Base-by-base conservation (phyloP, 2,329 filamentous ascomycete species). In the Pseudocercospora pini-densiflorae region DNA sequence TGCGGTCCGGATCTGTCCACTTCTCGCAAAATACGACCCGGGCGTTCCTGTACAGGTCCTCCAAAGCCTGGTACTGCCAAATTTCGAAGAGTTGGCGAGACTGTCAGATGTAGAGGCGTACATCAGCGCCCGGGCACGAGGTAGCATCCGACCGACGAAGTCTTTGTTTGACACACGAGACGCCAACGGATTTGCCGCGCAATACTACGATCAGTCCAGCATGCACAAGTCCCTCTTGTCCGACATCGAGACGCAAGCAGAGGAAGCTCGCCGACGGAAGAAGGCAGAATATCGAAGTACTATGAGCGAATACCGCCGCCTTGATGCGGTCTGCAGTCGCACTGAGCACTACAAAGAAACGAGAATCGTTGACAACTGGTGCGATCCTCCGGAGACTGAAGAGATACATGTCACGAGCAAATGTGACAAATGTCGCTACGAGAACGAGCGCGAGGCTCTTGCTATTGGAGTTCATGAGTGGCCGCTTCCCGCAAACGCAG, bases 1-100 rank as follows among this genome's bases (percentile, higher is more conserved):
- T 23, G 83, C 84, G 0, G 76, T 80, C 0, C 12, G 51, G 0
- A 67, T 67, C 0, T 87, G 80, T 57, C 83, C 84, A 0, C 73
- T 90, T 0, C 76, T 92, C 0, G 36, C 59, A 0, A 76, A 85
- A 0, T 88, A 84, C 57, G 79, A 84, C 16, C 86, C 88, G 0
- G 77, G 80, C 0, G 85, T 92, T 60, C 68, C 75, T 0, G 76
- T 84, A 0, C 78, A 83, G 3, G 72, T 85, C 0, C 76, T 92
- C 0, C 82, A 90, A 70, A 78, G 83, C 2, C 77, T 92, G 0
- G 84, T 87, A 5, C 69, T 91, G 0, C 76, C 83, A 0, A 76
- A 74, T 0, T 68, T 77, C 0, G 51, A 70, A 1, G 83, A 88
- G 7, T 83, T 91, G 81, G 36, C 70, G 0, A 83, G 86, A 0